Percentiles rank a stretch among this genome's conserved stretches.
phyloP scores from a whole-genome alignment of 768 basidiomycete genomes.

The Tricholoma bakamatsutake region DNA sequence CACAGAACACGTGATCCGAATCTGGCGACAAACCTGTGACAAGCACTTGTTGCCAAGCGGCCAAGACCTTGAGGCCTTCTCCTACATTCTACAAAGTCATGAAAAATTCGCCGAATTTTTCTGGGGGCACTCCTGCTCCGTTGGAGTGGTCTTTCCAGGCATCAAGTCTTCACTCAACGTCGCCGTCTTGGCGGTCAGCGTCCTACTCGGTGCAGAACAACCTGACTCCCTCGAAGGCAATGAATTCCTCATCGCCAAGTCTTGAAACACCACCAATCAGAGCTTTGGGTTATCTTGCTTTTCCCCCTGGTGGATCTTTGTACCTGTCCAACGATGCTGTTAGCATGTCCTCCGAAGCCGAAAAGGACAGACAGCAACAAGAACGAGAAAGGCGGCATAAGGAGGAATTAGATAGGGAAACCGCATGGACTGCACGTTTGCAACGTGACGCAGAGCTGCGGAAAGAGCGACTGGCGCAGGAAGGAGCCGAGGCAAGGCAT shows the following conservation, averaged over 20 bases:
- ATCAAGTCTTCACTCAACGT: neutral
- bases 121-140: neutral
- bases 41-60: neutral
- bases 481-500: conserved; percentile 35
- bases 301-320: conserved; percentile 1
- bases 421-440: conserved; percentile 4
- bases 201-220: neutral
- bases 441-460: conserved; percentile 2
- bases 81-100: neutral
- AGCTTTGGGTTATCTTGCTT: conserved; percentile 10
- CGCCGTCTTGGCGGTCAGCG: neutral
- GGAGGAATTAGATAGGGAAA: neutral
- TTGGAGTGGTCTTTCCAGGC: neutral
- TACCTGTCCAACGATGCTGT: neutral
- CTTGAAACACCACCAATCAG: neutral
- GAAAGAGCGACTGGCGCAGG: conserved; percentile 18
- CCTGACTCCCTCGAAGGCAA: neutral
- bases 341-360: neutral
- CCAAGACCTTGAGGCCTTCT: neutral
- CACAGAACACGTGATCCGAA: neutral
- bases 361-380: neutral
- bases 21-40: neutral
- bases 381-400: neutral
- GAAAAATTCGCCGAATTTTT: neutral
- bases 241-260: neutral